Base-by-base conservation (phyloP, 1,284 basidiomycete species). In the Sanghuangporus sanghuang region DNA sequence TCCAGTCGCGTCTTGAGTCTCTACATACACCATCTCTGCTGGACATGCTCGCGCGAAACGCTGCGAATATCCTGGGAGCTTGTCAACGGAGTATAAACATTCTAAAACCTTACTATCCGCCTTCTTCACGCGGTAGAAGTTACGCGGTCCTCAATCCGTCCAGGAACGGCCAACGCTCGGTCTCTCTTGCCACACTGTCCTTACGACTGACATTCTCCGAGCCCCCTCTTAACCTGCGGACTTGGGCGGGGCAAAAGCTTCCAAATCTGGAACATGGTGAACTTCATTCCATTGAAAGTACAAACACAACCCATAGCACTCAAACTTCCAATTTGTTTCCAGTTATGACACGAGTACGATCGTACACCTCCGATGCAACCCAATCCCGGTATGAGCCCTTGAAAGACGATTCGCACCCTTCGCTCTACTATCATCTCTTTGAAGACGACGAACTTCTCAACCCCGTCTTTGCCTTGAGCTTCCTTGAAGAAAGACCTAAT, bases 361-460 rank as follows among this genome's bases (percentile, higher is more conserved):
- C 32, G 16, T n/a, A 54, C 32, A 38, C 36, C 7, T 36, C 53
- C 5, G 32, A 32, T 11, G 32, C 53, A 35, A 36, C 8, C 7
- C 27, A 54, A 35, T 36, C 32, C 14, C 16, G 14, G 18, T n/a
- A 54, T 11, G 35, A 18, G 11, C 9, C 62, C 46, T 21, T 59
- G 50, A 66, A 66, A 18, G 88, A 90, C 70, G 82, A 85, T 3
- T 76, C 78, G 54, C 81, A 87, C 9, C 78, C 83, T 21, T 87
- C 85, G 68, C 73, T 91, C 1, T 90, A 82, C 71, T 91, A 90
- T 73, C 89, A 90, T 71, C 76, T 85, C 57, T 73, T 85, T 36
- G 70, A 78, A 2, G 77, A 83, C 0, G 84, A 86, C 0, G 64
- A 81, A 1, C 64, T 72, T 1, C 69, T 75, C 0, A 67, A 72